Conservation (phyloP, 75 land plant species). For the Pseudotsuga menziesii region DNA sequence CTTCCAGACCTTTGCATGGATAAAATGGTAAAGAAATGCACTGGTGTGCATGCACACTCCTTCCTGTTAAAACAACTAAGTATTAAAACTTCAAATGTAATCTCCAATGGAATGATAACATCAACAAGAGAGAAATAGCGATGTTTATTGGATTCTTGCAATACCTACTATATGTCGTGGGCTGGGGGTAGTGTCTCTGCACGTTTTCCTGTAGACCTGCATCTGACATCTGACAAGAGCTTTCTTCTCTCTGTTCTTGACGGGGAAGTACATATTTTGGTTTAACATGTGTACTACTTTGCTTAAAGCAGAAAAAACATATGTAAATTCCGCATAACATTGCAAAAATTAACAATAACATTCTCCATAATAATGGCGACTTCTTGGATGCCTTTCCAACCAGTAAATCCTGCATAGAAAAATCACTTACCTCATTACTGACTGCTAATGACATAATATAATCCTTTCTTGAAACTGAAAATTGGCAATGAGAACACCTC, state of each 20-base stretch:
- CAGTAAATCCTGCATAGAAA: conserved; percentile 29
- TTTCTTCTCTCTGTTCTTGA: background rate
- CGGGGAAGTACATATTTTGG: conserved; percentile 6
- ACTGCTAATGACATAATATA: background rate
- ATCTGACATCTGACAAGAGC: conserved; percentile 2
- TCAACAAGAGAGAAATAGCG: background rate
- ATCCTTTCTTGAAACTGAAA: background rate
- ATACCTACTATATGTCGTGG: conserved; percentile 4
- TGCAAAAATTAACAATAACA: conserved; percentile 30
- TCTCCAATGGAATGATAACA: background rate
- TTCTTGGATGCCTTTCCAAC: conserved; percentile 44
- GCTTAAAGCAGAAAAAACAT: conserved; percentile 42
- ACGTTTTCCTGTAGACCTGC: background rate
- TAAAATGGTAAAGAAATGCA: conserved; percentile 66
- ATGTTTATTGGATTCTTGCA: background rate
- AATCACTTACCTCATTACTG: conserved; percentile 7
- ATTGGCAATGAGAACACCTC: too few species aligned
- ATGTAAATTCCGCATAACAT: conserved; percentile 46
- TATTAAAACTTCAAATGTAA: background rate
- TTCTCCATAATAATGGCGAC: conserved; percentile 37
- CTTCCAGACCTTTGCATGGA: conserved; percentile 92
- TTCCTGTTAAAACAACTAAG: conserved; percentile 26
- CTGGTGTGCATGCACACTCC: conserved; percentile 80
- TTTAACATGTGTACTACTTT: conserved; percentile 10
- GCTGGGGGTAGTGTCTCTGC: conserved; percentile 1